Evolutionary conservation across 2,329 filamentous ascomycete species (phyloP).

Genomic region (Hymenoscyphus repandus): DNA sequence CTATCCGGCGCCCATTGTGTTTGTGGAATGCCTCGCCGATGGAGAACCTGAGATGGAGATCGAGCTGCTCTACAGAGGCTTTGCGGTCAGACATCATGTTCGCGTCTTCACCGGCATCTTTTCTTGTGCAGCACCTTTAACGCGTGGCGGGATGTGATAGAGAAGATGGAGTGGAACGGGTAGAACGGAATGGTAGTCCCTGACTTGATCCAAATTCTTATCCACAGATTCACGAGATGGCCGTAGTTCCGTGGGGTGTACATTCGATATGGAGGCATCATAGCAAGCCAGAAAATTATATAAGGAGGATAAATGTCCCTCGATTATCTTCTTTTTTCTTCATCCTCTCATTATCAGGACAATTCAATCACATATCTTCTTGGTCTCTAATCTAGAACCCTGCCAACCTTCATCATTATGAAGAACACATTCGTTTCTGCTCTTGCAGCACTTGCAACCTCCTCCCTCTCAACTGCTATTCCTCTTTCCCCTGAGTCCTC

Average conservation of each 20-base stretch:
- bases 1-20: no score
- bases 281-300: background rate
- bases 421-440: constrained; percentile 23
- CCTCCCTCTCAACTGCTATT: constrained; percentile 19
- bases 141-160: no score
- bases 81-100: no score
- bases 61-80: no score
- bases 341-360: constrained; percentile 4
- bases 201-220: no score
- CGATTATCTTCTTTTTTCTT: constrained; percentile 3
- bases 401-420: constrained; percentile 20
- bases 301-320: constrained; percentile 1
- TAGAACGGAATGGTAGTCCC: no score
- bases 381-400: constrained; percentile 8
- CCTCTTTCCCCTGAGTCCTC: constrained; percentile 14
- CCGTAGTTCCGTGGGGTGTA: background rate
- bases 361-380: constrained; percentile 8
- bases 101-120: no score
- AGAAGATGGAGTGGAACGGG: no score
- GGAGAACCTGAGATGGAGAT: no score
- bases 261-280: no score
- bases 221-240: background rate
- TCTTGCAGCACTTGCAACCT: constrained; percentile 15
- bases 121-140: no score
- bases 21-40: no score